Evolutionary conservation across 306 rosid genomes (phyloP), one percentile per base, ranked within the genome.

Genomic region (barrel medic (Medicago truncatula)): DNA sequence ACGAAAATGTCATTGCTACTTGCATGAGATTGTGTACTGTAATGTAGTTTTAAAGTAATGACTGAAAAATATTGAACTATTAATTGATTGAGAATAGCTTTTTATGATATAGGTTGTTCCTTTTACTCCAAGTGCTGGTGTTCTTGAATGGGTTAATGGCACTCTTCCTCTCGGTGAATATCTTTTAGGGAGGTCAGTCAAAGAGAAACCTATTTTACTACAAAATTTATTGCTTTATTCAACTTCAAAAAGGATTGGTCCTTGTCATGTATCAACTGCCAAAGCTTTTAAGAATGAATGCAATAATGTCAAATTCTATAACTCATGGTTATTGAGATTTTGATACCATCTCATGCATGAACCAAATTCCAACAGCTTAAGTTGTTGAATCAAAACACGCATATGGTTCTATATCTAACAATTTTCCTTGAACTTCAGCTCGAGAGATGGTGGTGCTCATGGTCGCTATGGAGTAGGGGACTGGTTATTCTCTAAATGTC

Each of bases 101-200:
- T 67, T 65, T 31, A 66, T 83, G 81, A 49, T 54, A 71, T 70
- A 94, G 97, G 98, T 94, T 44, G 91, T 94, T 82, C 97, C 98
- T 75, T 94, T 94, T 87, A 91, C 98, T 81, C 98, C 98, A 44
- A 94, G 98, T 84, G 97, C 98, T 28, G 98, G 98, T 82, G 95
- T 94, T 83, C 97, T 94, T 86, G 97, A 94, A 86, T 94, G 98
- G 98, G 97, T 91, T 63, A 86, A 87, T 85, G 97, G 97, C 44
- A 91, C 96, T 75, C 85, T 91, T 85, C 97, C 98, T 74, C 92
- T 91, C n/a, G 96, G 95, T 28, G 98, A 94, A 70, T 91, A 91
- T 83, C 98, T 94, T 65, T 70, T 86, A 52, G 98, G 95, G 68
- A 94, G 98, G 98, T 94, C 83, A 82, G 86, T 84, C 44, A 40